These are phyloP conservation scores for Populus nigra DNA, from an alignment of 345 rosid genomes.

Conservation along the genomic window DNA sequence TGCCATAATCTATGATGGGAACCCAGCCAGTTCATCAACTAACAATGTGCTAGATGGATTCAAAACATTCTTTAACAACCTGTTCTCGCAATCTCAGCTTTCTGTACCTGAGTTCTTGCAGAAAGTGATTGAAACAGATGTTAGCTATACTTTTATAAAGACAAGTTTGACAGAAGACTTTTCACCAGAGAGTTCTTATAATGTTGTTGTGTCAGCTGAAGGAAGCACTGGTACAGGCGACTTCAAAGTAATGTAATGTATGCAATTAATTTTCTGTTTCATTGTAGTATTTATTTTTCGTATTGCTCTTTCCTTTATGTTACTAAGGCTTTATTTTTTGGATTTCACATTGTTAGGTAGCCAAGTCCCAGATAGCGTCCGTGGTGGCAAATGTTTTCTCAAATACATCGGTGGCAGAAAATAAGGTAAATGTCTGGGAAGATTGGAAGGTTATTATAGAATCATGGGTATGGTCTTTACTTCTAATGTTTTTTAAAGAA, in stretches of 20 bases:
- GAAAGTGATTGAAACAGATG: slow-evolving; percentile 60
- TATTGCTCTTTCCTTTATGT: neutral
- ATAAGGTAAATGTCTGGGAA: slow-evolving; percentile 54
- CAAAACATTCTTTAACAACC: slow-evolving; percentile 69
- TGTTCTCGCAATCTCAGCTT: slow-evolving; percentile 67
- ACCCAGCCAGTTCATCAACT: slow-evolving; percentile 41
- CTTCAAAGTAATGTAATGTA: slow-evolving; percentile 99
- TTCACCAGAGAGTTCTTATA: slow-evolving; percentile 74
- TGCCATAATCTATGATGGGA: slow-evolving; percentile 65
- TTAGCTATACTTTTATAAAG: slow-evolving; percentile 75
- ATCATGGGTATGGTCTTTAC: neutral
- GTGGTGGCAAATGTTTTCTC: slow-evolving; percentile 84
- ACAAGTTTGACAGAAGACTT: slow-evolving; percentile 78
- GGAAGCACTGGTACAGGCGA: slow-evolving; percentile 48
- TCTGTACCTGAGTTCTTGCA: slow-evolving; percentile 60
- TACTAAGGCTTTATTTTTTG: slow-evolving; percentile 9
- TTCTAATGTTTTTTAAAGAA: neutral
- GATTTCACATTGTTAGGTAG: slow-evolving; percentile 44
- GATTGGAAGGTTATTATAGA: neutral
- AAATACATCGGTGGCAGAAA: slow-evolving; percentile 81
- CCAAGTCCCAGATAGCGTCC: slow-evolving; percentile 68
- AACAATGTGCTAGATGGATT: slow-evolving; percentile 75
- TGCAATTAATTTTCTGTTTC: slow-evolving; percentile 48
- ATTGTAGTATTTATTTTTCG: neutral
- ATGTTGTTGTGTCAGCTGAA: slow-evolving; percentile 76